phyloP scores from a whole-genome alignment of 805 yeast genomes.

The Kazachstania africana region DNA sequence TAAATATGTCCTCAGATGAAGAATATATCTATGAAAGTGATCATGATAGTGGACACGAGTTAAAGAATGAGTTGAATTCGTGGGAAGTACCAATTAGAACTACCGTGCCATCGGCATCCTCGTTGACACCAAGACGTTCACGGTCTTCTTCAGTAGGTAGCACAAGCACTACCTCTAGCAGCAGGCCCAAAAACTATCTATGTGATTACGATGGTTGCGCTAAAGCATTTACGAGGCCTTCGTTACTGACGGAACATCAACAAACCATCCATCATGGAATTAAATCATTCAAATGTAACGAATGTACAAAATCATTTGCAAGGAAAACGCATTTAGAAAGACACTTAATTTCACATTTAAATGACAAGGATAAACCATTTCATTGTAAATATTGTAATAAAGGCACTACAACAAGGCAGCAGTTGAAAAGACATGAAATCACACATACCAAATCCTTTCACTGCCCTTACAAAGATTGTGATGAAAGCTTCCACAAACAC shows the following conservation, averaged over 20 bases:
- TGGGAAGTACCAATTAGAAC: too few species aligned
- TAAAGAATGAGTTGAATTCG: too few species aligned
- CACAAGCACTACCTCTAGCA: slow-evolving; percentile 16
- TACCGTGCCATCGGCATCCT: too few species aligned
- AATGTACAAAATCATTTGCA: slow-evolving; percentile 54
- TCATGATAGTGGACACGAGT: too few species aligned
- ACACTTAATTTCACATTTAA: slow-evolving; percentile 56
- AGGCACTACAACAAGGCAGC: slow-evolving; percentile 74
- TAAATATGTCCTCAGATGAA: too few species aligned
- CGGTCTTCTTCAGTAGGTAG: too few species aligned
- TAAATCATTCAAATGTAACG: slow-evolving; percentile 60
- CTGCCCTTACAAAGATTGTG: slow-evolving; percentile 54
- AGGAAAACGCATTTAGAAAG: slow-evolving; percentile 72
- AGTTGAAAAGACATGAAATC: slow-evolving; percentile 67
- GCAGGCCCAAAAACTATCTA: slow-evolving; percentile 46
- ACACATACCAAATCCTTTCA: slow-evolving; percentile 61
- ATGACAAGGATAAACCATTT: slow-evolving; percentile 48
- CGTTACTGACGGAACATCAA: slow-evolving; percentile 70
- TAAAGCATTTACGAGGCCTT: slow-evolving; percentile 72
- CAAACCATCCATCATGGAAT: slow-evolving; percentile 61
- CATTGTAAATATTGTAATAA: slow-evolving; percentile 67
- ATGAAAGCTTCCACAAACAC: slow-evolving; percentile 58
- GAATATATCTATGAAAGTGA: background rate
- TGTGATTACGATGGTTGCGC: slow-evolving; percentile 60
- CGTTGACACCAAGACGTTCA: background rate